phyloP scores from a whole-genome alignment of 352 stramenopile genomes.

The Globisporangium camurandrum region DNA sequence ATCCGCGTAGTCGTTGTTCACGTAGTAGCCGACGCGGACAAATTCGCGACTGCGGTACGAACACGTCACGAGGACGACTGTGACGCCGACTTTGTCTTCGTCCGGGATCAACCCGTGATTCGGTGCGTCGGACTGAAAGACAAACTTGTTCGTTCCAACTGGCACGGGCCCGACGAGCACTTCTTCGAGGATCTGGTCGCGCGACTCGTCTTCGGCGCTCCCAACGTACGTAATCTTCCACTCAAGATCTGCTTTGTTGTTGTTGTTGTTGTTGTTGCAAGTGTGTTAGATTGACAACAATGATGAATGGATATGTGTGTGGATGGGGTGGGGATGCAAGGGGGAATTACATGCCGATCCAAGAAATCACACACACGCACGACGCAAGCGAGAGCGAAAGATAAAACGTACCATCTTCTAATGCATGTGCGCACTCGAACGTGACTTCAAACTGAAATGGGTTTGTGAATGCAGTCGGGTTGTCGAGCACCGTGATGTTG shows the following conservation, averaged over 20 bases:
- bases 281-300: neutral
- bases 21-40: slow-evolving; percentile 92
- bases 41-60: slow-evolving; percentile 97
- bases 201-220: slow-evolving; percentile 91
- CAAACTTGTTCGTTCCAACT: slow-evolving; percentile 98
- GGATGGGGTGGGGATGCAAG: neutral
- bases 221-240: slow-evolving; percentile 99
- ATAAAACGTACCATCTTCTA: slow-evolving; percentile 85
- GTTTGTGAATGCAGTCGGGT: slow-evolving; percentile 96
- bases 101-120: slow-evolving; percentile 90
- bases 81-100: slow-evolving; percentile 98
- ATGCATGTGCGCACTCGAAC: slow-evolving; percentile 96
- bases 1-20: slow-evolving; percentile 98
- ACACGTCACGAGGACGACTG: slow-evolving; percentile 97
- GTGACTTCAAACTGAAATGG: slow-evolving; percentile 99
- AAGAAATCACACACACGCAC: neutral
- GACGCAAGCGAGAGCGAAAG: neutral
- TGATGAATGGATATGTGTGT: neutral
- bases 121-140: slow-evolving; percentile 94
- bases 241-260: slow-evolving; percentile 94
- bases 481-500: slow-evolving; percentile 97
- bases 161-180: slow-evolving; percentile 97
- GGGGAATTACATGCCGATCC: neutral
- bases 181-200: slow-evolving; percentile 97
- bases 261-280: no score